These are phyloP conservation scores for Globisporangium canariense DNA, from an alignment of 352 stramenopile species.

Conservation along the genomic window DNA sequence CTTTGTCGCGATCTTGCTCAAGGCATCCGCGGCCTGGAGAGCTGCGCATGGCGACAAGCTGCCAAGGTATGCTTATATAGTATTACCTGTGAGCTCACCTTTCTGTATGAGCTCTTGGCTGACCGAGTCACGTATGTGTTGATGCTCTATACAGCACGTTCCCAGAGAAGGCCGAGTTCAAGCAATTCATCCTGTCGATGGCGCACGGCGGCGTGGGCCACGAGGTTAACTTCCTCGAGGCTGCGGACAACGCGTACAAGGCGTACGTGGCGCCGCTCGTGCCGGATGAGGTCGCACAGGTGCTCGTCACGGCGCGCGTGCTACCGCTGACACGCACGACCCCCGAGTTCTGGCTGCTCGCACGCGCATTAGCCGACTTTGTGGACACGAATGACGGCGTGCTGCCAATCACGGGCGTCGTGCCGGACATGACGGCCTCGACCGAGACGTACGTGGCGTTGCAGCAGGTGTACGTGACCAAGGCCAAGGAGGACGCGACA, in stretches of 20 bases:
- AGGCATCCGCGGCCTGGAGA: constrained; percentile 64
- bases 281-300: constrained; percentile 71
- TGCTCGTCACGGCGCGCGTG: constrained; percentile 43
- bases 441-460: constrained; percentile 93
- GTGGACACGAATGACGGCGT: constrained; percentile 57
- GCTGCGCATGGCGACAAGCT: constrained; percentile 32
- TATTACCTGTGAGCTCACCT: neutral
- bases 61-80: constrained; percentile 29
- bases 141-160: constrained; percentile 37
- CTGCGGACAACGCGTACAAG: constrained; percentile 89
- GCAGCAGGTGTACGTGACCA: constrained; percentile 91
- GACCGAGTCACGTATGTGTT: neutral
- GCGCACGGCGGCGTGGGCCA: constrained; percentile 48
- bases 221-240: constrained; percentile 97
- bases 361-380: constrained; percentile 73
- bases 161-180: constrained; percentile 91
- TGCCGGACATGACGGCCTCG: constrained; percentile 97
- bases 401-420: constrained; percentile 86
- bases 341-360: constrained; percentile 80
- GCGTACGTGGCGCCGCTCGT: constrained; percentile 85
- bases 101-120: neutral
- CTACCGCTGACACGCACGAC: constrained; percentile 39
- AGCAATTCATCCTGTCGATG: constrained; percentile 62
- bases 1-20: constrained; percentile 91
- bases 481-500: constrained; percentile 78